Evolutionary conservation across 2,329 filamentous ascomycete species (phyloP).

Genomic region (Aspergillus latus): DNA sequence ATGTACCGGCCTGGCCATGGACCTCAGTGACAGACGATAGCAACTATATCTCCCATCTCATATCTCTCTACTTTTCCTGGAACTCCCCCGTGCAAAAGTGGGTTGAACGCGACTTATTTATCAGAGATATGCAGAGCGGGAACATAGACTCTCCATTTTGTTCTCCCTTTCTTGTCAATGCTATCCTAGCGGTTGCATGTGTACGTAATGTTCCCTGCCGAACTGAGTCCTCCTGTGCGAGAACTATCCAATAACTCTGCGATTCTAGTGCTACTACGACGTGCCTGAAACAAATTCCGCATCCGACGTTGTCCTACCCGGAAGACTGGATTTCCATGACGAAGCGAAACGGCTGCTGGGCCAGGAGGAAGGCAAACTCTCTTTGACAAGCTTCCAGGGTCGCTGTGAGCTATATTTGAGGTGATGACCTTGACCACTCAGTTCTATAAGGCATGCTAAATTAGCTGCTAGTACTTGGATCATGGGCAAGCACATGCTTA

Average conservation of each 20-base stretch:
- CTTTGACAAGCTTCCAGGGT: constrained; percentile 1
- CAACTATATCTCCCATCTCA: constrained; percentile 32
- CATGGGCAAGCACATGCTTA: not conserved
- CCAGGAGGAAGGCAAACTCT: not conserved
- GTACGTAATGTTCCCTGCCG: constrained; percentile 12
- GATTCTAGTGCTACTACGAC: not conserved
- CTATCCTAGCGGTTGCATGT: constrained; percentile 28
- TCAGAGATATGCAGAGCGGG: constrained; percentile 30
- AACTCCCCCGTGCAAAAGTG: constrained; percentile 24
- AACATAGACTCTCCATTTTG: constrained; percentile 27
- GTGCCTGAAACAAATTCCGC: not conserved
- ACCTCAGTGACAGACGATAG: constrained; percentile 33
- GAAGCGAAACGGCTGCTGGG: not conserved
- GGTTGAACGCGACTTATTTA: constrained; percentile 31
- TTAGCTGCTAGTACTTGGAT: not conserved
- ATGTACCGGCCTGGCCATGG: constrained; percentile 29
- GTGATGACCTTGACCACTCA: not conserved
- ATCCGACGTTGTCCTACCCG: not conserved
- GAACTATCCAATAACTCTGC: not conserved
- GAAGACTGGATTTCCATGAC: not conserved
- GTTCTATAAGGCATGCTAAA: not conserved
- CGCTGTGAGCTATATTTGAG: not conserved
- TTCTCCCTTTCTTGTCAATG: constrained; percentile 33
- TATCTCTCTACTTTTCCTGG: constrained; percentile 29
- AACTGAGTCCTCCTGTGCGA: not conserved